phyloP scores from a whole-genome alignment of 2,329 filamentous ascomycete genomes.

The Neurospora sp. region DNA sequence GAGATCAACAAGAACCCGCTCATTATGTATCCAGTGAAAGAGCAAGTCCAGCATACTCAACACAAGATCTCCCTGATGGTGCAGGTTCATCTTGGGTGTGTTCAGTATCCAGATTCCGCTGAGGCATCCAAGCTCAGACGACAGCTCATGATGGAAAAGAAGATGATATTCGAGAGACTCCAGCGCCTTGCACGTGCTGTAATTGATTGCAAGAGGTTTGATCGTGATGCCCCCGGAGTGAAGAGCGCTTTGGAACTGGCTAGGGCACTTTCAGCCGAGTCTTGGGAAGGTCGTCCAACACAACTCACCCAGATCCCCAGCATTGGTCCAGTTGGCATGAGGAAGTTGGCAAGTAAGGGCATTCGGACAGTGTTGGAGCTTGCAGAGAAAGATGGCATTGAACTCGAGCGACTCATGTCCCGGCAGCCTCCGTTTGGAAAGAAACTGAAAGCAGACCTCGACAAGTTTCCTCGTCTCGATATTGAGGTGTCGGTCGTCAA shows the following conservation, averaged over 20 bases:
- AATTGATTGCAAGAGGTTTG: conserved; percentile 56
- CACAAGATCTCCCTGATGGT: conserved; percentile 73
- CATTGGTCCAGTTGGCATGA: conserved; percentile 65
- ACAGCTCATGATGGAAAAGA: conserved; percentile 51
- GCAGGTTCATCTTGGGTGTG: conserved; percentile 61
- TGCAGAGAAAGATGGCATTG: conserved; percentile 52
- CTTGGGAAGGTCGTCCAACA: conserved; percentile 72
- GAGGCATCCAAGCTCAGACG: conserved; percentile 40
- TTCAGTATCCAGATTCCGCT: conserved; percentile 46
- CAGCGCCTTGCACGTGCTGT: conserved; percentile 65
- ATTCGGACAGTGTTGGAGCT: conserved; percentile 65
- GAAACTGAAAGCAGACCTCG: conserved; percentile 53
- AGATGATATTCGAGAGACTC: conserved; percentile 55
- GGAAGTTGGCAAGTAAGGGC: conserved; percentile 61
- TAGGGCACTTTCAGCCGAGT: conserved; percentile 61
- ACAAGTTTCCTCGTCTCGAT: conserved; percentile 55
- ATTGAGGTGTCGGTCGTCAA: conserved; percentile 28
- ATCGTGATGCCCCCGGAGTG: conserved; percentile 54
- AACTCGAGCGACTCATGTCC: conserved; percentile 67
- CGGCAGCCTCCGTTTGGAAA: conserved; percentile 77
- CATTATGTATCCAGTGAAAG: conserved; percentile 62
- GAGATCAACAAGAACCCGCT: conserved; percentile 59
- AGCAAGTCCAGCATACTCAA: conserved; percentile 50
- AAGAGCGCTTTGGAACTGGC: conserved; percentile 66
- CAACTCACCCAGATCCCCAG: conserved; percentile 77